Evolutionary conservation across 176 grass and related monocot species (phyloP), one percentile per base, ranked within the genome.

Genomic region (Triticum urartu): DNA sequence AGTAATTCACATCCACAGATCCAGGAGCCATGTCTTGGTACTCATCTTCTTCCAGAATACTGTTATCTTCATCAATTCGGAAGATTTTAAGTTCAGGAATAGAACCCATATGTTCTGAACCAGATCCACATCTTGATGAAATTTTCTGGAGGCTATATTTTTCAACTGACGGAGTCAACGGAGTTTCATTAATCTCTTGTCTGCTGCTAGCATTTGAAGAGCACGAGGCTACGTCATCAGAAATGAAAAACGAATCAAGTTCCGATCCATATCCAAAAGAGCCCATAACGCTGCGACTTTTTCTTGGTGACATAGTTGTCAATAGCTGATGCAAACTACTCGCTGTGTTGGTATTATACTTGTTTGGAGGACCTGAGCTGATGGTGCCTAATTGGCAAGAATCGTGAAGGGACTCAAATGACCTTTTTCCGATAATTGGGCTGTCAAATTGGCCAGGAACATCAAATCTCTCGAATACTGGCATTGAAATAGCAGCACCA

Each of bases 61-160:
- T 77, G 72, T 74, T 88, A 78, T 97, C 86, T 92, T 97, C 94
- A 22, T 97, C 94, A 80, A 97, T 97, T 86, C 86, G 83, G 83
- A 92, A 97, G 78, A 92, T 94, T 71, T 52, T 81, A 74, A 91
- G 86, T 80, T 97, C 94, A 72, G 92, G 89, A 79, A 87, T 90
- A 52, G 87, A 86, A 70, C 79, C 85, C 80, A 91, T 72, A 42
- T 82, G 87, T 58, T 90, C 88, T 72, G 84, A 92, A 91, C 87
- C 70, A 81, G 85, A 81, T 87, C 84, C 83, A 71, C 36, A 20
- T 87, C 65, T 90, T 59, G 47, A 88, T 28, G 92, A 89, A 77
- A 91, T 52, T 71, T 90, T 92, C 63, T 80, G 80, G 7, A 75
- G 38, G 73, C 80, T 87, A 85, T 75, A 88, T 81, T 95, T 98